phyloP scores from a whole-genome alignment of 495 filamentous ascomycete species.

The Penicillium mononematosum region DNA sequence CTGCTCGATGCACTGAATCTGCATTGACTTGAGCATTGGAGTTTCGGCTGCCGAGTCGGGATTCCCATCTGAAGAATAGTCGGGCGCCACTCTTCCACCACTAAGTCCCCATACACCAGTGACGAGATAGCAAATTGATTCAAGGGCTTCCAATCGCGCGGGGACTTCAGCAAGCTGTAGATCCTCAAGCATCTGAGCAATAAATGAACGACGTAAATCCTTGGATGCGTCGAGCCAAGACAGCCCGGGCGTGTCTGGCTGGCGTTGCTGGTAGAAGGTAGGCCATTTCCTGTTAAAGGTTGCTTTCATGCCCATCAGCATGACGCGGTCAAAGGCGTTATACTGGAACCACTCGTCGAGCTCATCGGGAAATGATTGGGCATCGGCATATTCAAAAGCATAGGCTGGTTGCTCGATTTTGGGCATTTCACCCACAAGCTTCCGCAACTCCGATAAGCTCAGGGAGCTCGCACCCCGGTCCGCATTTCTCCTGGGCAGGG shows the following conservation, averaged over 20 bases:
- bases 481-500: constrained; percentile 43
- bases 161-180: constrained; percentile 51
- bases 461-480: constrained; percentile 67
- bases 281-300: constrained; percentile 69
- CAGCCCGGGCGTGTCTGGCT: constrained; percentile 31
- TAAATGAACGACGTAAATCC: constrained; percentile 45
- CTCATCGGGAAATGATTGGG: constrained; percentile 77
- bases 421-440: constrained; percentile 79
- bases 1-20: constrained; percentile 67
- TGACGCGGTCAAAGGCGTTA: constrained; percentile 68
- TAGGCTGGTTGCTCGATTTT: constrained; percentile 80
- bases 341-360: constrained; percentile 97
- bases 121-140: constrained; percentile 72
- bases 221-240: constrained; percentile 54
- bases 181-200: constrained; percentile 40
- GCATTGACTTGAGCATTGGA: constrained; percentile 51
- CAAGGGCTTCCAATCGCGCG: constrained; percentile 62
- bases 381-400: constrained; percentile 87
- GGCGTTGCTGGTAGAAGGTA: constrained; percentile 40
- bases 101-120: constrained; percentile 78
- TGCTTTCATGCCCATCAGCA: constrained; percentile 65
- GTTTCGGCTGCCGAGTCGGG: constrained; percentile 35
- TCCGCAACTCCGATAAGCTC: constrained; percentile 75
- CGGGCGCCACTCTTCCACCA: constrained; percentile 48
- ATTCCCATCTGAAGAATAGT: constrained; percentile 28